Conservation (phyloP, 2,329 filamentous ascomycete genomes). For the Pseudogymnoascus pannorum region DNA sequence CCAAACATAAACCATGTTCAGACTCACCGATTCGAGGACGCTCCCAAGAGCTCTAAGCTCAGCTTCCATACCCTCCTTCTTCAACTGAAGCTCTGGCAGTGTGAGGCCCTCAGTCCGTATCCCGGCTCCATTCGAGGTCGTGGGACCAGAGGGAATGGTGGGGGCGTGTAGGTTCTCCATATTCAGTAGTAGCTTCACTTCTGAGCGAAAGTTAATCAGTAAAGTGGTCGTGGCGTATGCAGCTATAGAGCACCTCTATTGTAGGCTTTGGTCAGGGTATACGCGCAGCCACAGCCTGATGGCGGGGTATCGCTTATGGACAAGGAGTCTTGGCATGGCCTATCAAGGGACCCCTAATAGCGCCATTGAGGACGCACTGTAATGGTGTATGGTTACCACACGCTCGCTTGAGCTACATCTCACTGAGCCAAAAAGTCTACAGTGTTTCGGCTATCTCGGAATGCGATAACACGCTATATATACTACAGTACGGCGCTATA, state of each 20-base stretch:
- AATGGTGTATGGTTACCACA: too few relatives aligned
- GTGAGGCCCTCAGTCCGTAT: constrained; percentile 55
- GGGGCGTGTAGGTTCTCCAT: constrained; percentile 64
- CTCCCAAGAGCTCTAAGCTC: constrained; percentile 79
- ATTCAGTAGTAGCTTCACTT: constrained; percentile 7
- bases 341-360: neutral
- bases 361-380: neutral
- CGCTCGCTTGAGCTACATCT: too few relatives aligned
- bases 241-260: neutral
- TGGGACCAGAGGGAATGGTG: constrained; percentile 72
- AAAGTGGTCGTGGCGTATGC: neutral
- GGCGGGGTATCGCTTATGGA: constrained; percentile 5
- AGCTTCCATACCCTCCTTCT: constrained; percentile 77
- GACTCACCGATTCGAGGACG: constrained; percentile 77
- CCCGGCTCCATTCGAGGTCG: constrained; percentile 54
- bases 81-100: constrained; percentile 70
- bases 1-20: neutral
- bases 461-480: too few relatives aligned
- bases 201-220: neutral
- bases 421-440: too few relatives aligned
- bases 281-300: constrained; percentile 5
- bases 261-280: neutral
- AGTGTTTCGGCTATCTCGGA: too few relatives aligned
- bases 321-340: neutral
- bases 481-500: too few relatives aligned